Base-by-base conservation (phyloP, 1,284 basidiomycete species). In the Ceratobasidium sp. region DNA sequence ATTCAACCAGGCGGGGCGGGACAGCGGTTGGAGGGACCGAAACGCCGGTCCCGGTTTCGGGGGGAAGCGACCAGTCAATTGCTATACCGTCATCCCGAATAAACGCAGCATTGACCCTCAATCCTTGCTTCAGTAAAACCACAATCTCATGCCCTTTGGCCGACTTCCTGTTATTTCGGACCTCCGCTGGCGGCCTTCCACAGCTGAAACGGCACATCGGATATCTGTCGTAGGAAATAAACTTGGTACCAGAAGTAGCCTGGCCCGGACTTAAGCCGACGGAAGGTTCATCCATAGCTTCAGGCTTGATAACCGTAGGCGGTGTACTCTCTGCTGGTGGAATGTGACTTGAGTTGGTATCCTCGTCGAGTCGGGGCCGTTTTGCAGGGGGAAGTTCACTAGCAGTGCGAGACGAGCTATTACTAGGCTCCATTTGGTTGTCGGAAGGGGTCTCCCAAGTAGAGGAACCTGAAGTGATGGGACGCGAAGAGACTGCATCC, bases 31-130 rank as follows among this genome's bases (percentile, higher is more conserved):
- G 19, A 33, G 62, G 29, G 47, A 19, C 24, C n/a, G 47, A 47
- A 27, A n/a, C 14, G n/a, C 19, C 17, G n/a, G 14, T 19, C 50
- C 22, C 27, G 19, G 11, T 41, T 8, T 24, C 47, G 33, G 29
- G 19, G 17, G 66, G 44, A n/a, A 69, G 57, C 36, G 48, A 60
- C 67, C 67, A 72, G 44, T 72, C 67, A 24, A 72, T 72, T 8
- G 67, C 67, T 60, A 72, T 72, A 9, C 67, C 67, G 27, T 72
- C 67, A 22, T 72, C 67, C n/a, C 67, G 67, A 33, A 72, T 60
- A 45, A 50, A 51, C 19, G 48, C 57, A 44, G 67, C 54, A 15
- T 33, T 31, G 7, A 72, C 47, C 31, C 31, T 59, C 1, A 47
- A 24, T 8, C 67, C 67, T 41, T 50, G 54, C 31, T 60, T 60